Percentiles rank a stretch among this genome's conserved stretches.
Evolutionary conservation across 2,329 filamentous ascomycete genomes (phyloP).

Genomic region (Coniella lustricola): DNA sequence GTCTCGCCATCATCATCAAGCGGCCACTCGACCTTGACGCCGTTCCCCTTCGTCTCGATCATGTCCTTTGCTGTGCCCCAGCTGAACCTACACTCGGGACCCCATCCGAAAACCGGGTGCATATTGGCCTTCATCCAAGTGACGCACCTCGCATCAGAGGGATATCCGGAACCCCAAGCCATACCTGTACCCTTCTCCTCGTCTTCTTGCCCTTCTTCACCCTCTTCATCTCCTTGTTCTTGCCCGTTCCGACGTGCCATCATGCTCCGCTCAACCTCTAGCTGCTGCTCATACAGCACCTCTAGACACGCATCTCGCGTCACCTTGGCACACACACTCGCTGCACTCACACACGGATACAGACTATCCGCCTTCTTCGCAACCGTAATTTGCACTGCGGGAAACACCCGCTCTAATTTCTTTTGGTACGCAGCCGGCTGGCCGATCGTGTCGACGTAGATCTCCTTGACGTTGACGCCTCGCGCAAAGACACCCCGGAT

Average conservation of each 20-base stretch:
- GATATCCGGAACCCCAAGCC: constrained; percentile 88
- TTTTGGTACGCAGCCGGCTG: constrained; percentile 76
- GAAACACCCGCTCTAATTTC: constrained; percentile 77
- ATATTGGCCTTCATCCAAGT: constrained; percentile 79
- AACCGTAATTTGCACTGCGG: constrained; percentile 65
- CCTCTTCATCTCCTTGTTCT: constrained; percentile 24
- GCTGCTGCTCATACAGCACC: constrained; percentile 51
- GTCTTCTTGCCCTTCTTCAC: constrained; percentile 27
- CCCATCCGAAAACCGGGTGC: constrained; percentile 94
- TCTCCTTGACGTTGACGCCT: constrained; percentile 77
- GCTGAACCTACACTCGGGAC: constrained; percentile 84
- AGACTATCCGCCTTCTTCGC: constrained; percentile 89
- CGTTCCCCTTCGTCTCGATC: constrained; percentile 65
- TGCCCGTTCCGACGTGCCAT: constrained; percentile 16
- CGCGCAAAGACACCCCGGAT: constrained; percentile 69
- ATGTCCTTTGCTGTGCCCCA: constrained; percentile 95
- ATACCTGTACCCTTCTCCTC: constrained; percentile 32
- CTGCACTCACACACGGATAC: constrained; percentile 88
- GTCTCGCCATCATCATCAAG: constrained; percentile 62
- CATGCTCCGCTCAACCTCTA: neutral
- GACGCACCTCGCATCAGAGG: constrained; percentile 74
- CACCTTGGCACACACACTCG: constrained; percentile 92
- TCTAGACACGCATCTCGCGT: constrained; percentile 87
- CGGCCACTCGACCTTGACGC: constrained; percentile 78
- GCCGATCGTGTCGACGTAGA: constrained; percentile 94